Evolutionary conservation across 345 rosid species (phyloP).

Genomic region (Eucalyptus pauciflora): DNA sequence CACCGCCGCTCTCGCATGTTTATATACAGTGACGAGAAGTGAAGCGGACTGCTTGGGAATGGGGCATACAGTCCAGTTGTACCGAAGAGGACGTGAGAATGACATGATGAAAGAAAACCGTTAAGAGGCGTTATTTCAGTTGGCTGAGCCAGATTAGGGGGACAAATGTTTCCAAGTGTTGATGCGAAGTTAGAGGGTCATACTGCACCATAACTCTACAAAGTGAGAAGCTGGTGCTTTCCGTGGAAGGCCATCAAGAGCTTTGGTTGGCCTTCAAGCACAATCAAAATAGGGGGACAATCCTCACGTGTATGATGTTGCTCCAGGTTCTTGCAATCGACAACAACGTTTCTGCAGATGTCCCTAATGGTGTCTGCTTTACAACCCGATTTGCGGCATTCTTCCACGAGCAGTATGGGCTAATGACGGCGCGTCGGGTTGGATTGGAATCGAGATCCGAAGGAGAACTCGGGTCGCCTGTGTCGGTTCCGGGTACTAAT

Average conservation of each 20-base stretch:
- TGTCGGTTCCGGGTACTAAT: neutral
- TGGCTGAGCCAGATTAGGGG: conserved; percentile 8
- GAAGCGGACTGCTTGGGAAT: neutral
- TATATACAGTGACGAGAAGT: neutral
- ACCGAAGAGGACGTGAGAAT: conserved; percentile 12
- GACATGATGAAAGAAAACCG: neutral
- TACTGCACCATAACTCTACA: neutral
- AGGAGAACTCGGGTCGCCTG: neutral
- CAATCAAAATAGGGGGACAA: neutral
- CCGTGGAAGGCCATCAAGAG: neutral
- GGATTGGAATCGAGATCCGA: rapidly evolving
- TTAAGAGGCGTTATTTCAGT: conserved; percentile 13
- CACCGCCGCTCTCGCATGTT: neutral
- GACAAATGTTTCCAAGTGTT: conserved; percentile 13
- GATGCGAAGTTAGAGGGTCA: neutral
- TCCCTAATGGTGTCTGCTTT: neutral
- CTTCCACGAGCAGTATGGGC: neutral
- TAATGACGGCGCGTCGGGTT: neutral
- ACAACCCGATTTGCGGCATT: neutral
- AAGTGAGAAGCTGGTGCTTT: conserved; percentile 4
- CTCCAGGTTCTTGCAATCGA: neutral
- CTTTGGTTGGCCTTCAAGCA: neutral
- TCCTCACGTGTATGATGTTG: neutral
- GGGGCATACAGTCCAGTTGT: conserved; percentile 7
- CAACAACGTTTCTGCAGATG: neutral